Base-by-base conservation (phyloP, 495 filamentous ascomycete genomes). In the Aspergillus homomorphus region DNA sequence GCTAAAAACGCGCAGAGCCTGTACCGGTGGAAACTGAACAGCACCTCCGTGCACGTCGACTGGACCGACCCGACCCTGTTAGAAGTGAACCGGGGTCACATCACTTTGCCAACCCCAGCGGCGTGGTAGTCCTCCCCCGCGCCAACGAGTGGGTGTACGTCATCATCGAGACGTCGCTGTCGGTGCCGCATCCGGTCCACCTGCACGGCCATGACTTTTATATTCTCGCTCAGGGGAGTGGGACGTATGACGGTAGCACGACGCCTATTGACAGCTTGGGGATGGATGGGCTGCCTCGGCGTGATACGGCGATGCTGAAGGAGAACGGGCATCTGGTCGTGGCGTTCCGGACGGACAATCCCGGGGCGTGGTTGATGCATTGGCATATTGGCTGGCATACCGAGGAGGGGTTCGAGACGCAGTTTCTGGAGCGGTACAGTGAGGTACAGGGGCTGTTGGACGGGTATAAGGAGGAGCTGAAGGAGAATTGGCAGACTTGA, bases 121-220 rank as follows among this genome's bases (percentile, higher is more conserved):
- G 59, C 1, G 61, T 68, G 43, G 9, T 77, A 71, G 55, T 72
- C 48, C 79, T 86, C 59, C 69, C 87, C n/a, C 81, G 85, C 65
- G 81, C 80, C 15, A 78, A 86, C 62, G 77, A 86, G 62, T 87
- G 87, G 70, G 77, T 63, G 56, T 66, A 87, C 18, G 65, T 86
- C 16, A 73, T 71, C 8, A 76, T 84, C 58, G 73, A 70, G 28
- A 62, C 19, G 76, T 89, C 66, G 57, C 81, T n/a, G 82, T 84
- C 80, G 0, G 84, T 85, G 43, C 82, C 78, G 33, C 88, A 94
- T 66, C 91, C 89, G 0, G 91, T 92, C 75, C 89, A 94, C 77
- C 77, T 96, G 1, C 89, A 93, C 77, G 89, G 89, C 0, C 90
- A 94, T 72, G 80, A 86, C 60, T 92, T 91, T 71, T 51, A 51